These are phyloP conservation scores for Crithidia fasciculata DNA, from an alignment of 208 protist species.

Conservation along the genomic window DNA sequence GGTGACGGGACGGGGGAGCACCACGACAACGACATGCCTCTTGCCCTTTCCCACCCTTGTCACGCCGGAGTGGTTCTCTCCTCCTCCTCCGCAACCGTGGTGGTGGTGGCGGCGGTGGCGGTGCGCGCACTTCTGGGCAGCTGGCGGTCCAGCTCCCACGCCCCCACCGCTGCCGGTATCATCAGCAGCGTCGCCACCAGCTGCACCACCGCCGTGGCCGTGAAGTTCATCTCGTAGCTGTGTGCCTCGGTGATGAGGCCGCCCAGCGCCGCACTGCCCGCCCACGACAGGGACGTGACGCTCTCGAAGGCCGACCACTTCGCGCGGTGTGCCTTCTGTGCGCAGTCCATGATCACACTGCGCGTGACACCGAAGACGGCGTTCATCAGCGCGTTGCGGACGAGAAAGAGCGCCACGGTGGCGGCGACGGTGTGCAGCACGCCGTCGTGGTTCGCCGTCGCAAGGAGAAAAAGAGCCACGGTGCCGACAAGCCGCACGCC, in stretches of 20 bases:
- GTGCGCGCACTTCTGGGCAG: neutral
- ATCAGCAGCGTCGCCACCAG: constrained; percentile 35
- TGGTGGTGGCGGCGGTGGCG: neutral
- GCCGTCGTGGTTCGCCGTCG: neutral
- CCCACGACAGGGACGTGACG: constrained; percentile 67
- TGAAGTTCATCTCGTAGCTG: constrained; percentile 55
- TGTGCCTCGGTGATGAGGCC: constrained; percentile 46
- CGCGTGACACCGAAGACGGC: constrained; percentile 59
- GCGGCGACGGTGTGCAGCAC: constrained; percentile 5
- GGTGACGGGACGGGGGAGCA: neutral
- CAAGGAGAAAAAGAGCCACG: constrained; percentile 31
- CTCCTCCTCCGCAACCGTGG: neutral
- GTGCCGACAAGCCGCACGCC: constrained; percentile 44
- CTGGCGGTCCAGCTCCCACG: constrained; percentile 17
- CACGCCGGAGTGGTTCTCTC: neutral
- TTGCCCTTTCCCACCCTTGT: too few species aligned
- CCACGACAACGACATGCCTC: too few species aligned
- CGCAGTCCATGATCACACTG: constrained; percentile 78
- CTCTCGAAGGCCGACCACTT: constrained; percentile 78
- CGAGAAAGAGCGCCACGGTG: constrained; percentile 39
- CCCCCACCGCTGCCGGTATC: constrained; percentile 43
- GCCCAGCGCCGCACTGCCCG: constrained; percentile 64
- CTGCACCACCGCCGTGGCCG: constrained; percentile 59
- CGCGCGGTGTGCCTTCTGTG: constrained; percentile 31
- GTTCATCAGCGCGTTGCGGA: constrained; percentile 74